Evolutionary conservation across 768 basidiomycete species (phyloP).

Genomic region (Sistotremastrum suecicum): DNA sequence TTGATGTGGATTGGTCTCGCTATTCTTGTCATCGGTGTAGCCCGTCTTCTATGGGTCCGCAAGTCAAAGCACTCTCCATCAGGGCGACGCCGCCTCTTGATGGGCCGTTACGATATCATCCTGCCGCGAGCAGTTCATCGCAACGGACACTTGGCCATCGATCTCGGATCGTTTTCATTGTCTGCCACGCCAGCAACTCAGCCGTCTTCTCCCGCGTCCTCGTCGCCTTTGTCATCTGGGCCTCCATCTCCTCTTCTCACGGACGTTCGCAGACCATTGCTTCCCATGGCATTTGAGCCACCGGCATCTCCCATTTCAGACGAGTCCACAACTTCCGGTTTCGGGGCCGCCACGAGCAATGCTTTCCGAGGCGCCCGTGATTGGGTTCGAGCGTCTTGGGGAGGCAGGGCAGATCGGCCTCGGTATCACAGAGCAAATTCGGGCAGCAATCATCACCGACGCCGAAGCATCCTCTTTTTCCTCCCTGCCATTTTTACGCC

Average conservation of each 20-base stretch:
- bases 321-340: constrained; percentile 23
- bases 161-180: constrained; percentile 44
- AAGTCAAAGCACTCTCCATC: constrained; percentile 26
- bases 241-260: constrained; percentile 42
- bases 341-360: constrained; percentile 24
- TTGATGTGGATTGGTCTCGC: constrained; percentile 76
- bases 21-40: constrained; percentile 55
- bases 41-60: constrained; percentile 39
- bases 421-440: constrained; percentile 26
- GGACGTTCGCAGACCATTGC: constrained; percentile 42
- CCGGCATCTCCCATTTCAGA: constrained; percentile 32
- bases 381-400: constrained; percentile 33
- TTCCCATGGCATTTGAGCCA: constrained; percentile 24
- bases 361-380: constrained; percentile 42
- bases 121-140: constrained; percentile 61
- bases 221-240: constrained; percentile 25
- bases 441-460: constrained; percentile 26
- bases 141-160: constrained; percentile 61
- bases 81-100: constrained; percentile 39
- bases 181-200: constrained; percentile 25
- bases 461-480: constrained; percentile 63
- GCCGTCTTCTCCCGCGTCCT: constrained; percentile 31
- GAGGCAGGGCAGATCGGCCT: constrained; percentile 25
- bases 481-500: constrained; percentile 67
- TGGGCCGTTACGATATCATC: constrained; percentile 64